Base-by-base conservation (phyloP, 2,329 filamentous ascomycete species). In the Trichothecium roseum region DNA sequence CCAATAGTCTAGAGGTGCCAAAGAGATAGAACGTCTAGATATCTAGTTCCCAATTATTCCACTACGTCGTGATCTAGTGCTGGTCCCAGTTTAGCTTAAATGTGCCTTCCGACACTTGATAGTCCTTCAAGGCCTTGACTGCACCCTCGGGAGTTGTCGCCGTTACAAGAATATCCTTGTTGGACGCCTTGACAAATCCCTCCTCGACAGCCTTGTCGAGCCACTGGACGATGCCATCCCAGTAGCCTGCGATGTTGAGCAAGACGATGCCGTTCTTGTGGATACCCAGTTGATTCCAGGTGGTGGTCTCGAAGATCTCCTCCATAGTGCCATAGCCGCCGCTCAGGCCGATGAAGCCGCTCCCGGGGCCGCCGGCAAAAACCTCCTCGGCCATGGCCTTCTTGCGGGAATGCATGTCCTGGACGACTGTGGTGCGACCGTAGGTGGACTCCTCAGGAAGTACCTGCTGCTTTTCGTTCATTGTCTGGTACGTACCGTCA, bases 281-380 rank as follows among this genome's bases (percentile, higher is more conserved):
- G 45, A 98, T 96, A 1, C 91, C 89, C 34, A 98, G 63, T 64
- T 96, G 91, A 59, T 95, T 96, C 88, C 91, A 98, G 9, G 85
- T 93, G 18, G 78, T 79, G 3, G 85, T 77, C 64, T 93, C 85
- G 59, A 94, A 87, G 54, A 98, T 71, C 69, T 98, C 91, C 64
- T 98, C 91, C 55, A 96, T 72, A 3, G 91, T 98, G 15, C 91
- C 91, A 58, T 89, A 98, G 1, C 91, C 91, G 30, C 89, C 89
- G 37, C 74, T 77, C 40, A 98, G 64, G 18, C 87, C 87, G 28
- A 98, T 77, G 62, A 98, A 98, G 10, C 89, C 89, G 38, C 78
- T 81, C 1, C 89, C 89, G 0, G 80, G 77, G 0, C 83, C 88
- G 18, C 86, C 86, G 15, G 75, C 72, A 17, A 93, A 72, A 13